phyloP scores from a whole-genome alignment of 2,329 filamentous ascomycete genomes.

The Botrytis galanthina region DNA sequence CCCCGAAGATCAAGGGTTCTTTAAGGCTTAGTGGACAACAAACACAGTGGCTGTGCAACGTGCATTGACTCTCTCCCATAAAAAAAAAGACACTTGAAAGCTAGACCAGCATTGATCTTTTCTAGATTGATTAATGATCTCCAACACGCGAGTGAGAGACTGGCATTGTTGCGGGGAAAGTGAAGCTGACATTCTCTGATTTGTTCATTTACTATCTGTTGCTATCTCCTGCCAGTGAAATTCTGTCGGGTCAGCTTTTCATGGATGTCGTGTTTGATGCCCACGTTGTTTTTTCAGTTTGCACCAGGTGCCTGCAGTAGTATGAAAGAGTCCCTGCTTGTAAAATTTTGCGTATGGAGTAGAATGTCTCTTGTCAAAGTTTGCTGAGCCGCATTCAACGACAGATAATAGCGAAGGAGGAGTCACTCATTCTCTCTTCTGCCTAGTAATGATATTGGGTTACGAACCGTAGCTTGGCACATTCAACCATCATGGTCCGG shows the following conservation, averaged over 20 bases:
- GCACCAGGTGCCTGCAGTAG: conserved; percentile 2
- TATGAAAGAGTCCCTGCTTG: not conserved
- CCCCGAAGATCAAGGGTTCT: conserved; percentile 2
- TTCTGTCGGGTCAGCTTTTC: not conserved
- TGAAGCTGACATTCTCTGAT: not conserved
- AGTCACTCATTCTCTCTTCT: not conserved
- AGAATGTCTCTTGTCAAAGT: not conserved
- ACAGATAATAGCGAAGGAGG: not conserved
- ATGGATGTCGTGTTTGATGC: not conserved
- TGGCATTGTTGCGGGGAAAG: not conserved
- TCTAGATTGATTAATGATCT: not conserved
- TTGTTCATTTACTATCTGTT: not conserved
- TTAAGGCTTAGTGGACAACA: conserved; percentile 1
- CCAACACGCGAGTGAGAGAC: not conserved
- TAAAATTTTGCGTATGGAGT: not conserved
- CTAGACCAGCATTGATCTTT: not conserved
- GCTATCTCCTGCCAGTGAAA: not conserved
- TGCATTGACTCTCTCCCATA: not conserved
- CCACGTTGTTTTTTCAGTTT: not conserved
- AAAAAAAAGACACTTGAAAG: not conserved
- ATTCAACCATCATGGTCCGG: not conserved
- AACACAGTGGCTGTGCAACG: conserved; percentile 12
- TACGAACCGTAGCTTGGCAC: not conserved
- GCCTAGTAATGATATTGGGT: not conserved
- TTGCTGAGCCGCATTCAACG: not conserved